These are phyloP conservation scores for Lipomyces japonicus DNA, from an alignment of 805 yeast species.

Conservation along the genomic window DNA sequence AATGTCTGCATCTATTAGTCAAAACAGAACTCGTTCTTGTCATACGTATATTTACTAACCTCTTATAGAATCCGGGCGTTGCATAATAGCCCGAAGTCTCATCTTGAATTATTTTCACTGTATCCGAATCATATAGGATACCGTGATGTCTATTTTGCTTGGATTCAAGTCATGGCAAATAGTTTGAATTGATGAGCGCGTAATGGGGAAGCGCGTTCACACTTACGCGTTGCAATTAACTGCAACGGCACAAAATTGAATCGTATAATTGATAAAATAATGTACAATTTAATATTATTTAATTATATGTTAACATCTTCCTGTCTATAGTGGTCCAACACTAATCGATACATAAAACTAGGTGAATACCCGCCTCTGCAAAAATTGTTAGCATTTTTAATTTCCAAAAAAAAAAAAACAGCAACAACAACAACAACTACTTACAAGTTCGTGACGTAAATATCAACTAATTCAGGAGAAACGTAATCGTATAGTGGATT, in stretches of 20 bases:
- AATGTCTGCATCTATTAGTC: constrained; percentile 35
- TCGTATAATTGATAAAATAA: no score
- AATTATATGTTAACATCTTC: constrained; percentile 63
- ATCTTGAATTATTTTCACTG: no score
- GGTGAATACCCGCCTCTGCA: constrained; percentile 86
- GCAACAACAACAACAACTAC: constrained; percentile 27
- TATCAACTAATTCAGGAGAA: constrained; percentile 90
- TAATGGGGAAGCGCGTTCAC: no score
- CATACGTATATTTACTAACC: neutral
- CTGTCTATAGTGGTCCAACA: constrained; percentile 85
- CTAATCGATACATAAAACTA: constrained; percentile 89
- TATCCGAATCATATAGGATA: no score
- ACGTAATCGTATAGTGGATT: constrained; percentile 90
- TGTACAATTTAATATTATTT: no score
- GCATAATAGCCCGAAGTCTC: constrained; percentile 12
- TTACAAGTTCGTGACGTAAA: constrained; percentile 80
- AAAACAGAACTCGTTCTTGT: neutral
- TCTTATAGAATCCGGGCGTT: constrained; percentile 7
- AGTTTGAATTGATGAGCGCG: no score
- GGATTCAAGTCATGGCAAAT: no score
- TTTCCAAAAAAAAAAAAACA: neutral
- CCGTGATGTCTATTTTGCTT: no score
- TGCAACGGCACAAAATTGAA: no score
- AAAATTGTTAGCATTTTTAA: neutral
- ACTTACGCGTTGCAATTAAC: no score